Base-by-base conservation (phyloP, 805 yeast genomes). In the Starmerella geochares region DNA sequence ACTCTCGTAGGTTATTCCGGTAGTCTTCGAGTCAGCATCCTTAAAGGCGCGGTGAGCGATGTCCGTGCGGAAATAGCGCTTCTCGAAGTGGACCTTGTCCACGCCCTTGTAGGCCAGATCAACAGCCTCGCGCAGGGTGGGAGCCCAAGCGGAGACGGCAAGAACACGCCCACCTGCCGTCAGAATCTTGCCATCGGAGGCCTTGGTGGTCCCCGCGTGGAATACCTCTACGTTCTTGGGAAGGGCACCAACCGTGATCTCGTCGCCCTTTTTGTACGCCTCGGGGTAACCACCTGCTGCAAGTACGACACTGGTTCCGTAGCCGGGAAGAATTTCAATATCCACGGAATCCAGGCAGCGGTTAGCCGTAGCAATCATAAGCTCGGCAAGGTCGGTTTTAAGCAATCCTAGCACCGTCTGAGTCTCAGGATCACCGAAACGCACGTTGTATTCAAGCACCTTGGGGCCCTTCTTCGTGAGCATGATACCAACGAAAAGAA, bases 341-440 rank as follows among this genome's bases (percentile, higher is more conserved):
- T 73, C 73, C 42, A 87, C 85, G 27, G 95, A 77, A 63, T 92
- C 99, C 57, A 92, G 76, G 67, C 97, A 77, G 67, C 83, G 94
- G 66, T 90, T 95, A 40, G 92, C 95, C 57, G 94, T 82, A 41
- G 97, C 98, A 48, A 90, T 68, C 77, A 94, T 78, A 42, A 92
- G 79, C 67, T 88, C 86, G 42, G 96, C 92, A 62, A 92, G 74
- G 68, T 92, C 99, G n/a, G 96, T 81, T 48, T 80, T 83, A 55
- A 92, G 71, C 62, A 92, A 74, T 19, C 96, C 96, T 62, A 92
- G 72, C 21, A 92, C 95, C 2, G 96, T 85, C 72, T 92, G 98
- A 31, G 97, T 92, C 71, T 92, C 99, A 58, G 99, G 99, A 67
- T 92, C 99, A 55, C 99, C 99, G 60, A 92, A 94, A 69, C 99